Percentiles rank a stretch among this genome's conserved stretches.
phyloP scores from a whole-genome alignment of 495 filamentous ascomycete species.

The Hypoxylon fuscum region DNA sequence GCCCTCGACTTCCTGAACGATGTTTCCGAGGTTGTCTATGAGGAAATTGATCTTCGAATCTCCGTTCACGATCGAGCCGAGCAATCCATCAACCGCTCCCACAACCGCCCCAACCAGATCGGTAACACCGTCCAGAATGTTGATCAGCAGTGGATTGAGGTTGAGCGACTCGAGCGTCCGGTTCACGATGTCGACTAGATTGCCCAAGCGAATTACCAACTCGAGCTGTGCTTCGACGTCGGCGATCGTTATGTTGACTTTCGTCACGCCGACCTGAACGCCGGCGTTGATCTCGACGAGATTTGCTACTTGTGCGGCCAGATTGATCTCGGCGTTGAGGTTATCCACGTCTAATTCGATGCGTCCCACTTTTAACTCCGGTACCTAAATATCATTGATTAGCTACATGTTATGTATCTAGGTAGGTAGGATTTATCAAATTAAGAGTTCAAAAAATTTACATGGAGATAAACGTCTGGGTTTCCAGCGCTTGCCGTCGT shows the following conservation, averaged over 20 bases:
- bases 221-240: conserved; percentile 65
- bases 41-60: conserved; percentile 61
- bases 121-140: conserved; percentile 60
- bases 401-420: too few species aligned
- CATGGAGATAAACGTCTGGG: too few species aligned
- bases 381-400: too few species aligned
- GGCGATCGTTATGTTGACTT: conserved; percentile 67
- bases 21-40: conserved; percentile 68
- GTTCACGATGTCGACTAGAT: conserved; percentile 67
- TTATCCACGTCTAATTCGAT: conserved; percentile 67
- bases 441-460: too few species aligned
- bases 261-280: conserved; percentile 58
- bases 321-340: conserved; percentile 62
- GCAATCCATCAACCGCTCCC: conserved; percentile 62
- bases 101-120: conserved; percentile 58
- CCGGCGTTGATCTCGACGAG: conserved; percentile 66
- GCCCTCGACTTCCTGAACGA: conserved; percentile 62
- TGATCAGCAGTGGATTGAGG: conserved; percentile 65
- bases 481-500: conserved; percentile 29
- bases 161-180: conserved; percentile 64
- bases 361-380: conserved; percentile 60
- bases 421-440: too few species aligned
- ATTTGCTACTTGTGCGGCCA: conserved; percentile 63
- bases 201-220: conserved; percentile 63
- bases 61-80: conserved; percentile 63